Percentiles rank a stretch among this genome's conserved stretches.
Conservation (phyloP, 768 basidiomycete species). For the Suillus occidentalis region DNA sequence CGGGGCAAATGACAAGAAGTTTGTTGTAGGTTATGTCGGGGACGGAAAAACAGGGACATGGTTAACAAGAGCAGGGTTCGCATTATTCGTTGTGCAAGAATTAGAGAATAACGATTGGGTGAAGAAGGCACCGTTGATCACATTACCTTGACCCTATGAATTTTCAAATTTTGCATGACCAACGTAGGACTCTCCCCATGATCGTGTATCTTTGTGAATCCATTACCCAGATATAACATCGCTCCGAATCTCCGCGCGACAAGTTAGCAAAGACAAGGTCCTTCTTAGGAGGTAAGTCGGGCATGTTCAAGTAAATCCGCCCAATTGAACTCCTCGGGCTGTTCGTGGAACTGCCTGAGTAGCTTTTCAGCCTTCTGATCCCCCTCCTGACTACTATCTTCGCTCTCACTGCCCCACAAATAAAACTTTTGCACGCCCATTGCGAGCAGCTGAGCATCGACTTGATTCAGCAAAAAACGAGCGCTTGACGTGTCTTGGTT, state of each 20-base stretch:
- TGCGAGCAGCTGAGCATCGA: constrained; percentile 82
- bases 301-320: constrained; percentile 67
- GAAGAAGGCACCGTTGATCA: constrained; percentile 39
- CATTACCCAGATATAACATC: not conserved
- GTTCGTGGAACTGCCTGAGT: constrained; percentile 73
- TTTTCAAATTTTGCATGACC: not conserved
- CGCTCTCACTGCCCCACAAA: constrained; percentile 48
- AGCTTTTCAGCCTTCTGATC: constrained; percentile 38
- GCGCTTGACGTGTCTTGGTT: constrained; percentile 21
- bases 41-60: constrained; percentile 52
- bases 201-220: not conserved
- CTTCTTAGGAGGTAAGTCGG: constrained; percentile 15
- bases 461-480: constrained; percentile 65
- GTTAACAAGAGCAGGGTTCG: constrained; percentile 60
- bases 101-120: constrained; percentile 61
- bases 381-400: constrained; percentile 5
- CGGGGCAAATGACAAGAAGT: constrained; percentile 42
- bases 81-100: constrained; percentile 58
- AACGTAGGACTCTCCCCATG: not conserved
- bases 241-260: not conserved
- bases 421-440: constrained; percentile 87
- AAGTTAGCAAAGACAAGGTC: not conserved
- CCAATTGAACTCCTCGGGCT: constrained; percentile 80
- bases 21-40: constrained; percentile 66
- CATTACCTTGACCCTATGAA: constrained; percentile 24